Base-by-base conservation (phyloP, 306 rosid species). In the Potentilla sterilis region DNA sequence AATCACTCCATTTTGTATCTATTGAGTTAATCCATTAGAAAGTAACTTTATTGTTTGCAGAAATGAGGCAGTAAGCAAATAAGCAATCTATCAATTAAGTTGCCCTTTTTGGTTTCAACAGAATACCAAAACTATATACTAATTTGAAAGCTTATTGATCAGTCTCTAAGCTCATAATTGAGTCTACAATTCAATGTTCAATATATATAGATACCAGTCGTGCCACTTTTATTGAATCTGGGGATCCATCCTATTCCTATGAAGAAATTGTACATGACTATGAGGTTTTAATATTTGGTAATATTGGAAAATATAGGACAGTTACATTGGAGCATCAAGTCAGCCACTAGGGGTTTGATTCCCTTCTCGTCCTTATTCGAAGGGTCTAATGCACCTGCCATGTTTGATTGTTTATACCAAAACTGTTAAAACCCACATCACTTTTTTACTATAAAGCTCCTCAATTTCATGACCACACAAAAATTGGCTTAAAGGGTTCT, bases 381-480 rank as follows among this genome's bases (percentile, higher is more conserved):
- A 9, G 15, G 28, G 35, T 59, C 65, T 3, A 18, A 15, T 40
- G 52, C 43, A 57, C 55, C 8, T 41, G 16, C 69, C 69, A 61
- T 6, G 69, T 5, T 32, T 44, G n/a, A 11, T 74, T 42, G 1
- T 59, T 32, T 28, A 41, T 42, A 32, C 12, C 18, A 16, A 43
- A 14, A 28, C 4, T 24, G 57, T 58, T 58, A 3, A 12, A 59
- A 43, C 57, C 35, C 77, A 28, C 28, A 43, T 62, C 18, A 9
- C 35, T 43, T 61, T 41, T 74, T 28, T 11, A 44, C 70, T 32
- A 61, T 74, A 61, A 74, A 74, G 59, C 14, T 44, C 12, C 49
- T 3, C 34, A 1, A 43, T 44, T 43, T 21, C 70, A 61, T 9
- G 59, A 32, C 78, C 70, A 74, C 70, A 74, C 47, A 61, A 38